Percentiles rank a stretch among this genome's conserved stretches.
Conservation (phyloP, 202 grass and related monocot species). For the Zizania palustris region DNA sequence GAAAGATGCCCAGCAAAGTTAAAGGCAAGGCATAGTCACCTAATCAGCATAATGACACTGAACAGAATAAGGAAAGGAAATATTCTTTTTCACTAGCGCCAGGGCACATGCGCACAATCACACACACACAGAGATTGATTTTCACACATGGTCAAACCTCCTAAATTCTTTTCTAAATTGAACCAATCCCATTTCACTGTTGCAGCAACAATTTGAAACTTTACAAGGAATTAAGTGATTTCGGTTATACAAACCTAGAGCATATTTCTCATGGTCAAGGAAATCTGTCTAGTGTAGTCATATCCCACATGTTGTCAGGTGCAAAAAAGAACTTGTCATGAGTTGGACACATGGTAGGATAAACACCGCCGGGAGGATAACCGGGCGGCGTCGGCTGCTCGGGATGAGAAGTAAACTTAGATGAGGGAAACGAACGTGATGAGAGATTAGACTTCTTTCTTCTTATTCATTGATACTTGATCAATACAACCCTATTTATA, state of each 20-base stretch:
- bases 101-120: too few relatives aligned
- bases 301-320: neutral
- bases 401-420: too few relatives aligned
- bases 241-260: neutral
- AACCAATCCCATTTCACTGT: neutral
- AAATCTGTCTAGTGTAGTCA: neutral
- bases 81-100: neutral
- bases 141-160: neutral
- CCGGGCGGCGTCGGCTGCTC: too few relatives aligned
- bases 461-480: too few relatives aligned
- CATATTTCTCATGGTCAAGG: neutral
- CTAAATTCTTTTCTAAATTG: conserved; percentile 18
- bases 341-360: too few relatives aligned
- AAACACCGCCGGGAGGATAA: too few relatives aligned
- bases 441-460: too few relatives aligned
- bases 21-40: neutral
- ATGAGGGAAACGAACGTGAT: too few relatives aligned
- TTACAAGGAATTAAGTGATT: neutral
- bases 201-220: neutral
- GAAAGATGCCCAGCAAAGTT: neutral
- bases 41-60: neutral
- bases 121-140: neutral
- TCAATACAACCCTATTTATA: too few relatives aligned
- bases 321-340: too few relatives aligned
- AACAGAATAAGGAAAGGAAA: neutral